Conservation (phyloP, 2,329 filamentous ascomycete genomes). For the Ascochyta koolunga region DNA sequence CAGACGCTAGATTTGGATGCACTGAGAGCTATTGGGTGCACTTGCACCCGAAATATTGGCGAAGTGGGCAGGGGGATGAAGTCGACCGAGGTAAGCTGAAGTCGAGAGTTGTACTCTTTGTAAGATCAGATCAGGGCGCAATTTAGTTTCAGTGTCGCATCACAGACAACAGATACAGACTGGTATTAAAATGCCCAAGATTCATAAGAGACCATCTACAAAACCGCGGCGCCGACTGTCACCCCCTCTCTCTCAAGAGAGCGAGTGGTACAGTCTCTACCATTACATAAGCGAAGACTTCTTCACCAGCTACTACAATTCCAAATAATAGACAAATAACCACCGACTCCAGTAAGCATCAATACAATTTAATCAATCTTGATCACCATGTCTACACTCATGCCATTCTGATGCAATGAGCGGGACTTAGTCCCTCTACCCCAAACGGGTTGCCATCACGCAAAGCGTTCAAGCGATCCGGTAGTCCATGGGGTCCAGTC, state of each 20-base stretch:
- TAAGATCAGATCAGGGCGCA: neutral
- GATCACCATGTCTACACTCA: conserved; percentile 29
- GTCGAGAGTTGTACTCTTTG: neutral
- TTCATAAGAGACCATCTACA: neutral
- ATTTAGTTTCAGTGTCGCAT: neutral
- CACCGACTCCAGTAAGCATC: conserved; percentile 20
- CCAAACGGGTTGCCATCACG: conserved; percentile 25
- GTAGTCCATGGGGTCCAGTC: conserved; percentile 27
- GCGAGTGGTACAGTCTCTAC: neutral
- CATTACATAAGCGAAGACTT: conserved; percentile 3
- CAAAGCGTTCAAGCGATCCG: conserved; percentile 26
- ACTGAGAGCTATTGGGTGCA: neutral
- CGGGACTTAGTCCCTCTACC: conserved; percentile 29
- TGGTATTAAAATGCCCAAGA: neutral
- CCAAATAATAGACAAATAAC: conserved; percentile 18
- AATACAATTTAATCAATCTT: conserved; percentile 29
- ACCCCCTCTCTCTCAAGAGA: neutral
- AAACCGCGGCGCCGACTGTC: neutral
- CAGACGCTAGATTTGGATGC: conserved; percentile 6
- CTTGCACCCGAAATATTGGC: neutral
- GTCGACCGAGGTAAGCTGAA: conserved; percentile 8
- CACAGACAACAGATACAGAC: neutral
- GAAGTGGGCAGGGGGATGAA: conserved; percentile 1
- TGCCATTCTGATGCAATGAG: conserved; percentile 37
- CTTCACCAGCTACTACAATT: neutral